Evolutionary conservation across 2,329 filamentous ascomycete genomes (phyloP).

Genomic region (Botrytis fragariae): DNA sequence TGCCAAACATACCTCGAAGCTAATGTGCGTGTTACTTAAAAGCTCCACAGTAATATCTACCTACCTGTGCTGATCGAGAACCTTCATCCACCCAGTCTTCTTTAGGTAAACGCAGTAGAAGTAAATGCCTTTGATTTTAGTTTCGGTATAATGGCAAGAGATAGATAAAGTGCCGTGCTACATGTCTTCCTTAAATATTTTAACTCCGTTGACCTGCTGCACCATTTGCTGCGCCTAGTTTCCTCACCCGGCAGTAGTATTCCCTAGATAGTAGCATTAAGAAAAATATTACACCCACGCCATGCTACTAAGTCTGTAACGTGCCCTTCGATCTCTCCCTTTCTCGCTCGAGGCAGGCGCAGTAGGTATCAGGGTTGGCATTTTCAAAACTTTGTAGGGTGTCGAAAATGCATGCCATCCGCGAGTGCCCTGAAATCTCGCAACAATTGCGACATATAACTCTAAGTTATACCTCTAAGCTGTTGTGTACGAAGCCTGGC

Average conservation of each 20-base stretch:
- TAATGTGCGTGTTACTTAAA: background rate
- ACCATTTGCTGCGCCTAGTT: conserved; percentile 3
- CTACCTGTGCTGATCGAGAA: background rate
- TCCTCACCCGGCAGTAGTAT: background rate
- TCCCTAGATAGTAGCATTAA: conserved; percentile 14
- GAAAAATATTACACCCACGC: conserved; percentile 1
- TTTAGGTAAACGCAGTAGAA: background rate
- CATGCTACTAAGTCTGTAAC: background rate
- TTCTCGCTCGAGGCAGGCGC: conserved; percentile 3
- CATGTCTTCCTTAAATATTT: background rate
- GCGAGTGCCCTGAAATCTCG: background rate
- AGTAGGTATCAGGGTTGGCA: background rate
- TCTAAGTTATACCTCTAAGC: background rate
- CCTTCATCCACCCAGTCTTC: background rate
- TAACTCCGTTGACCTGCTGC: conserved; percentile 7
- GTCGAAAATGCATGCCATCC: background rate
- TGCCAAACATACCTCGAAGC: background rate
- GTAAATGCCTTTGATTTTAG: conserved; percentile 12
- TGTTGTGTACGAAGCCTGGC: background rate
- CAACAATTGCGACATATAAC: background rate
- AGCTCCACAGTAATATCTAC: background rate
- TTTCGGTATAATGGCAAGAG: background rate
- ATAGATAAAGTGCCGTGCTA: conserved; percentile 13
- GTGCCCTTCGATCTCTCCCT: background rate
- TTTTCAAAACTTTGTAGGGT: background rate